Evolutionary conservation across 495 filamentous ascomycete genomes (phyloP).

Genomic region (Cetradonia linearis): DNA sequence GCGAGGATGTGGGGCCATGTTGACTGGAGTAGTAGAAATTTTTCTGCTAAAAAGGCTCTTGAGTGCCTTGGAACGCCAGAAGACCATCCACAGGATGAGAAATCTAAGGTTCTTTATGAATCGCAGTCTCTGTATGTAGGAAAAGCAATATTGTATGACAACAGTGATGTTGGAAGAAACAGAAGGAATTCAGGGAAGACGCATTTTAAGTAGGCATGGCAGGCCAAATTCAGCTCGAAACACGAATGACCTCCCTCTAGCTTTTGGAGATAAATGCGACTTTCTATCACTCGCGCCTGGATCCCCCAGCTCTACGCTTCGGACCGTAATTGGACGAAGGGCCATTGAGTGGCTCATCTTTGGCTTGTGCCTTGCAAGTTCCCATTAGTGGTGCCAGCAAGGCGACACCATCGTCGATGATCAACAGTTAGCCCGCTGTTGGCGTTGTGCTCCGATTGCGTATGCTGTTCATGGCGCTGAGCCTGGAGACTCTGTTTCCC

Average conservation of each 20-base stretch:
- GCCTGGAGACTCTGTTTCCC: neutral
- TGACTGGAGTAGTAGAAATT: slow-evolving; percentile 8
- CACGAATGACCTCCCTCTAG: too few relatives aligned
- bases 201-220: slow-evolving; percentile 3
- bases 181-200: neutral
- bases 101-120: neutral
- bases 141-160: neutral
- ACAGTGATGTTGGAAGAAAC: neutral
- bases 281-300: slow-evolving; percentile 9
- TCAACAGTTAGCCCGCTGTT: neutral
- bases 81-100: neutral
- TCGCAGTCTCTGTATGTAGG: neutral
- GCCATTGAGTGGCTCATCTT: slow-evolving; percentile 9
- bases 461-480: neutral
- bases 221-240: neutral
- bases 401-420: slow-evolving; percentile 7
- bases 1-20: slow-evolving; percentile 29
- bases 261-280: too few relatives aligned
- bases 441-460: neutral
- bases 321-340: slow-evolving; percentile 4
- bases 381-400: slow-evolving; percentile 10
- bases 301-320: neutral
- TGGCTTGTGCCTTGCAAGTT: neutral
- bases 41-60: neutral
- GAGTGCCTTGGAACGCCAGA: neutral